phyloP scores from a whole-genome alignment of 768 basidiomycete species.

The Cystobasidiopsis lactophilus region DNA sequence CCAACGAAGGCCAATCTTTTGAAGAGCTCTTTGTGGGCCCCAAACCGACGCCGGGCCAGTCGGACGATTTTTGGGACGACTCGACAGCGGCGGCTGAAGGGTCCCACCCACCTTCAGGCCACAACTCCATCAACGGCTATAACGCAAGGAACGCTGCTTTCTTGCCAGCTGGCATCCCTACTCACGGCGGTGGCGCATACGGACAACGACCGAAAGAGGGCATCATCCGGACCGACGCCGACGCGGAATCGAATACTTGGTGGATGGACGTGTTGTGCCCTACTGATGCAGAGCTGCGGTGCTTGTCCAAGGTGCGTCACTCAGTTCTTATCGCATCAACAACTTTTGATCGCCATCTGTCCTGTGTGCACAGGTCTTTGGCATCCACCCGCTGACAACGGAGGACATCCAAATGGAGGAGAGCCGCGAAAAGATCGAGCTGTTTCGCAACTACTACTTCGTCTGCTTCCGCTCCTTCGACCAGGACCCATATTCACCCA shows the following conservation, averaged over 20 bases:
- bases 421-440: constrained; percentile 96
- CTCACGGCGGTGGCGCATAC: neutral
- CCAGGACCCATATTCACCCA: constrained; percentile 92
- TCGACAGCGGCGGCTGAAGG: too few species aligned
- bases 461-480: constrained; percentile 99
- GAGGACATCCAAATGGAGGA: constrained; percentile 99
- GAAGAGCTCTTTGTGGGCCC: constrained; percentile 53
- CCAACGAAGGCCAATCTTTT: constrained; percentile 78
- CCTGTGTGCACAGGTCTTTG: constrained; percentile 57
- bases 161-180: neutral
- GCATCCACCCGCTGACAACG: constrained; percentile 89
- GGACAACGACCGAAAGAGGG: neutral
- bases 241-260: constrained; percentile 58
- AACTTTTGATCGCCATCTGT: neutral
- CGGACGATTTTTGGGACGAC: neutral
- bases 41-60: neutral
- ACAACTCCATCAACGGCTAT: constrained; percentile 2
- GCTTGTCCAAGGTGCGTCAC: constrained; percentile 57
- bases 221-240: constrained; percentile 28
- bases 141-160: neutral
- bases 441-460: constrained; percentile 94
- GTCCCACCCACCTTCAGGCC: neutral
- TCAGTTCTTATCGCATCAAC: neutral
- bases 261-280: constrained; percentile 88
- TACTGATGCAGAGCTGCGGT: constrained; percentile 96